A percentile compares a stretch with the other conserved stretches of the same genome.
These are phyloP conservation scores for Torulaspora pretoriensis DNA, from an alignment of 1,139 yeast species.

Conservation along the genomic window DNA sequence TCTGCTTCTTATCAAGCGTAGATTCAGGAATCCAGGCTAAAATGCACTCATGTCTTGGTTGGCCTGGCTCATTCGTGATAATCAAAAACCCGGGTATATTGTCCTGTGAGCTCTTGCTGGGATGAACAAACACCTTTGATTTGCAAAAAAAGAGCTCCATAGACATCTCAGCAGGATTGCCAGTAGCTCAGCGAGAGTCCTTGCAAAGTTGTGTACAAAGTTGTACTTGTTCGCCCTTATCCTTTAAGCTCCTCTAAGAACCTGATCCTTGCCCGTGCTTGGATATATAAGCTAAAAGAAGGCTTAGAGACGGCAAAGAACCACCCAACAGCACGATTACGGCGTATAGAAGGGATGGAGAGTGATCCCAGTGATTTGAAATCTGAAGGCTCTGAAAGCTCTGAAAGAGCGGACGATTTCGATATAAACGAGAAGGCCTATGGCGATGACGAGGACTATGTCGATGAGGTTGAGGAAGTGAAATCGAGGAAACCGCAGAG, in stretches of 20 bases:
- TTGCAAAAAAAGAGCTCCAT: constrained; percentile 41
- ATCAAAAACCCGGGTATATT: constrained; percentile 74
- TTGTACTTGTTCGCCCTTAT: background rate
- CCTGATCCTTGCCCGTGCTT: background rate
- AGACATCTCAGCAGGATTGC: constrained; percentile 4
- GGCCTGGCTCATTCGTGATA: constrained; percentile 47
- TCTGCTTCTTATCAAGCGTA: constrained; percentile 37
- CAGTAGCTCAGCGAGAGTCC: no score
- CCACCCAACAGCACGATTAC: background rate
- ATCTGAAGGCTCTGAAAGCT: constrained; percentile 11
- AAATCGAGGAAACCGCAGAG: constrained; percentile 3
- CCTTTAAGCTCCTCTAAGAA: constrained; percentile 4
- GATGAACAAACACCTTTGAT: constrained; percentile 77
- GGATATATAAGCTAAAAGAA: constrained; percentile 1
- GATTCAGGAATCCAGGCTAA: constrained; percentile 77
- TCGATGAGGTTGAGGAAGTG: constrained; percentile 10
- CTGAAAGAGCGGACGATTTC: constrained; percentile 9
- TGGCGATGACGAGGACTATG: constrained; percentile 16
- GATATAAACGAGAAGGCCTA: constrained; percentile 13
- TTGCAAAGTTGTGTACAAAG: background rate
- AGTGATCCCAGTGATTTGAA: constrained; percentile 17
- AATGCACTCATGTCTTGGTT: constrained; percentile 53
- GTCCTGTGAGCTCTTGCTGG: constrained; percentile 66
- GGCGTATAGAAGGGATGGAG: constrained; percentile 10
- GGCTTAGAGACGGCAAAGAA: background rate